Conservation (phyloP, 176 grass and related monocot genomes). For the Thinopyrum elongatum region DNA sequence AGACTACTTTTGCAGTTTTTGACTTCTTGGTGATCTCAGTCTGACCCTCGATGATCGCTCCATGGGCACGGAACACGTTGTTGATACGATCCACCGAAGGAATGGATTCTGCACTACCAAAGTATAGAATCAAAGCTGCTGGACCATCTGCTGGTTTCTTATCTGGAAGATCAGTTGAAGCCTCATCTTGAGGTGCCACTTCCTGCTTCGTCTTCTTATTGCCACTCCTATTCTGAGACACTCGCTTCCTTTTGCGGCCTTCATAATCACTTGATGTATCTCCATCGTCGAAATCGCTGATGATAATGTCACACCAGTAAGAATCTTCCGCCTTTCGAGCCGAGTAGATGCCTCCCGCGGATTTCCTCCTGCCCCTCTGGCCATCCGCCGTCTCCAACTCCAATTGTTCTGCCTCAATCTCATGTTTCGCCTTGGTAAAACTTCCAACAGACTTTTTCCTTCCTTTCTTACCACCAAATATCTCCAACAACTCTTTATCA, state of each 20-base stretch:
- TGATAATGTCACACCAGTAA: conserved; percentile 91
- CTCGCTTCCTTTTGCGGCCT: conserved; percentile 48
- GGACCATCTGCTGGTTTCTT: conserved; percentile 34
- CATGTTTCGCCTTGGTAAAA: conserved; percentile 40
- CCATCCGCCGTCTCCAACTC: neutral
- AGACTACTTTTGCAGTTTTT: conserved; percentile 51
- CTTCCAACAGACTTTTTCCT: conserved; percentile 19
- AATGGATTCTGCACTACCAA: conserved; percentile 44
- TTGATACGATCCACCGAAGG: conserved; percentile 62
- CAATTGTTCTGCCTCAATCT: neutral
- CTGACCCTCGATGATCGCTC: conserved; percentile 46
- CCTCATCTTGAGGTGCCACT: neutral
- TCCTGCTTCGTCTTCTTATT: conserved; percentile 46
- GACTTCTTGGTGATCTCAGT: conserved; percentile 45
- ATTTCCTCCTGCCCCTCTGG: conserved; percentile 47
- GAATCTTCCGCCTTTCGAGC: conserved; percentile 78
- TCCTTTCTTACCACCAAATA: conserved; percentile 34
- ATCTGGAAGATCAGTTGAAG: conserved; percentile 14
- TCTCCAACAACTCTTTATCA: conserved; percentile 42
- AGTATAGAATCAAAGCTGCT: conserved; percentile 40
- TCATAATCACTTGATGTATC: conserved; percentile 46
- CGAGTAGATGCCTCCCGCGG: conserved; percentile 47
- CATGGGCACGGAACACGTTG: conserved; percentile 51
- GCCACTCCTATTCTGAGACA: conserved; percentile 39
- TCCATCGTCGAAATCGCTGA: conserved; percentile 78